These are phyloP conservation scores for Saccharomycopsis javanensis DNA, from an alignment of 805 yeast genomes.

Conservation along the genomic window DNA sequence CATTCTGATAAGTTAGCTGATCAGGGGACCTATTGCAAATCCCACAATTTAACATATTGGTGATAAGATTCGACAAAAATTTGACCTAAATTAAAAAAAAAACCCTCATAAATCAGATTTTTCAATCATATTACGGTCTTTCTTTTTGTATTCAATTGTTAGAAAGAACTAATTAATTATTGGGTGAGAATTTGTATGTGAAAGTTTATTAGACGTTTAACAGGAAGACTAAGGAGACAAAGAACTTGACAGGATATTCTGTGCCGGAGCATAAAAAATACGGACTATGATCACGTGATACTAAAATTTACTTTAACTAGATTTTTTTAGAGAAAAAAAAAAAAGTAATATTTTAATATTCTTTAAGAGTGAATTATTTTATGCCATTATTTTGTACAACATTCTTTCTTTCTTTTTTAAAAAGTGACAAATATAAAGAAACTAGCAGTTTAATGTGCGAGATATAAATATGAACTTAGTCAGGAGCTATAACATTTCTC, in stretches of 20 bases:
- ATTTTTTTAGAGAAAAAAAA: too few relatives aligned
- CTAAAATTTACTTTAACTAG: too few relatives aligned
- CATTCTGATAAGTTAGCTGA: constrained; percentile 3
- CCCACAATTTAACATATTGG: constrained; percentile 6
- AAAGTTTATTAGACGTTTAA: too few relatives aligned
- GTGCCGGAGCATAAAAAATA: background rate
- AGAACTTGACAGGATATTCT: background rate
- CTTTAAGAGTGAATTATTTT: too few relatives aligned
- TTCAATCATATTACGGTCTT: background rate
- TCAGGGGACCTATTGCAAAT: constrained; percentile 11
- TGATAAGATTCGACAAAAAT: background rate
- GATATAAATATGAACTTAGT: background rate
- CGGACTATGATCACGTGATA: background rate
- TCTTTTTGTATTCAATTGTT: background rate
- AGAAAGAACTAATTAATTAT: background rate
- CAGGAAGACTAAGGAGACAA: background rate
- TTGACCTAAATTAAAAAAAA: too few relatives aligned
- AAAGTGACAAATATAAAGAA: background rate
- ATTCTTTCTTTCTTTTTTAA: too few relatives aligned
- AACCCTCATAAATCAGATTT: too few relatives aligned
- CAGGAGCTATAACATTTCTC: background rate
- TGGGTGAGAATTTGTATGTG: background rate
- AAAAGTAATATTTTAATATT: too few relatives aligned
- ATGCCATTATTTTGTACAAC: too few relatives aligned
- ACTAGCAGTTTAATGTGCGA: too few relatives aligned